Base-by-base conservation (phyloP, 148 eudicot genomes). In the Persicaria tinctoria region DNA sequence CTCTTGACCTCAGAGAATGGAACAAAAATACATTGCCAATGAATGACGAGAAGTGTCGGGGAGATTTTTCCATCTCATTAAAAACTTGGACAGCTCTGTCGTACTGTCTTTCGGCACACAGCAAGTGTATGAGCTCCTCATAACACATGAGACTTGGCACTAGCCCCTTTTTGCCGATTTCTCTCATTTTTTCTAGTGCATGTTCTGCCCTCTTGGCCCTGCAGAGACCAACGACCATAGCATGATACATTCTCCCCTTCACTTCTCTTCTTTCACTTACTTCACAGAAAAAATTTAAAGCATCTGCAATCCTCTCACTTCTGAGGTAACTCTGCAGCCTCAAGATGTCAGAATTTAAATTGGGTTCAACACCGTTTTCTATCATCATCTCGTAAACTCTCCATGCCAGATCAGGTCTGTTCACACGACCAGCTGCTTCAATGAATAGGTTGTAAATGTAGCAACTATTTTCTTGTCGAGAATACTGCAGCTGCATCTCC, bases 201-300 rank as follows among this genome's bases (percentile, higher is more conserved):
- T 71, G 7, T 49, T 85, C 88, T 9, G 82, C 49, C 63, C 73
- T 87, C 18, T 82, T 75, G 55, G 76, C 88, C 82, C 74, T 88
- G 82, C 91, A 90, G 76, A 94, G 97, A 76, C 97, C 97, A 79
- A 80, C 81, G 46, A 91, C 75, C 86, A 93, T 83, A 49, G 68
- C 2, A 72, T 80, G 77, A 80, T 76, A 84, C 56, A 88, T 46
- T 74, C 83, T 90, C 62, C 81, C 82, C 74, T 81, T 79, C 4
- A 47, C 1, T 44, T 11, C 6, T 83, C 93, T 84, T 84, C 81
- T 85, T 51, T 45, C 57, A 41, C 82, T 72, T 46, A 90, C 18
- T 47, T 83, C 81, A 73, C 73, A 5, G 79, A 84, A 92, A 64
- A 86, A 84, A 56, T 74, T 75, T 16, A 90, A 47, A 70, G 97